Percentiles rank a stretch among this genome's conserved stretches.
These are phyloP conservation scores for Tuber brumale DNA, from an alignment of 495 filamentous ascomycete species.

Conservation along the genomic window DNA sequence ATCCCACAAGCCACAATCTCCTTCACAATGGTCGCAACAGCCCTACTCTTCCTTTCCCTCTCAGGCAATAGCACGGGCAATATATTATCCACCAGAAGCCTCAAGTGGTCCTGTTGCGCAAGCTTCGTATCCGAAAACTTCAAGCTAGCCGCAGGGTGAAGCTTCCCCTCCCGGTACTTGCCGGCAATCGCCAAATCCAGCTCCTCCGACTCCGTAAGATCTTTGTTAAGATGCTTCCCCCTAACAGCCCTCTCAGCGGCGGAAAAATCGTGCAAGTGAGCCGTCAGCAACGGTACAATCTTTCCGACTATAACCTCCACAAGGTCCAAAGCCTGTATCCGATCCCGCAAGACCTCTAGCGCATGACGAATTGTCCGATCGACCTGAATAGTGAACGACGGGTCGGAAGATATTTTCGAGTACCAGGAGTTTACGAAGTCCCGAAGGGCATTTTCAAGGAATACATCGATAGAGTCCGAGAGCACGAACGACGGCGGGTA, in stretches of 20 bases:
- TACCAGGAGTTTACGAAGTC: conserved; percentile 93
- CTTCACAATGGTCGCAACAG: conserved; percentile 69
- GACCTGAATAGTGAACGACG: conserved; percentile 73
- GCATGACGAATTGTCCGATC: conserved; percentile 71
- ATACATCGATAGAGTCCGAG: conserved; percentile 70
- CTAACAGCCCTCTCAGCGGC: conserved; percentile 81
- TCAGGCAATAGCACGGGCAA: conserved; percentile 70
- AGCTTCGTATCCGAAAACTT: conserved; percentile 72
- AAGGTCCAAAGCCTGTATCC: conserved; percentile 65
- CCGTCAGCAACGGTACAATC: conserved; percentile 82
- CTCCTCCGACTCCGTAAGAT: conserved; percentile 93
- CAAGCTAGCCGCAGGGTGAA: conserved; percentile 83
- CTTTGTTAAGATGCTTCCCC: conserved; percentile 76
- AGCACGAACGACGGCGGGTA: conserved; percentile 73
- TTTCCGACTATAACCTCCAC: conserved; percentile 72
- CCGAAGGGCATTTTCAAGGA: conserved; percentile 68
- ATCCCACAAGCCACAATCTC: conserved; percentile 80
- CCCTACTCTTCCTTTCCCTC: conserved; percentile 65
- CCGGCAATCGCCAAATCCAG: conserved; percentile 86
- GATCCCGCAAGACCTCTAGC: conserved; percentile 61
- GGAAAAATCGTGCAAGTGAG: conserved; percentile 83
- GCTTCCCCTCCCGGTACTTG: conserved; percentile 80
- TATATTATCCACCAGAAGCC: conserved; percentile 60
- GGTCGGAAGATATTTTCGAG: conserved; percentile 70
- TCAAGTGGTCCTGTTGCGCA: conserved; percentile 79